phyloP scores from a whole-genome alignment of 2,329 filamentous ascomycete species.

The Dactylellina parvicollis region DNA sequence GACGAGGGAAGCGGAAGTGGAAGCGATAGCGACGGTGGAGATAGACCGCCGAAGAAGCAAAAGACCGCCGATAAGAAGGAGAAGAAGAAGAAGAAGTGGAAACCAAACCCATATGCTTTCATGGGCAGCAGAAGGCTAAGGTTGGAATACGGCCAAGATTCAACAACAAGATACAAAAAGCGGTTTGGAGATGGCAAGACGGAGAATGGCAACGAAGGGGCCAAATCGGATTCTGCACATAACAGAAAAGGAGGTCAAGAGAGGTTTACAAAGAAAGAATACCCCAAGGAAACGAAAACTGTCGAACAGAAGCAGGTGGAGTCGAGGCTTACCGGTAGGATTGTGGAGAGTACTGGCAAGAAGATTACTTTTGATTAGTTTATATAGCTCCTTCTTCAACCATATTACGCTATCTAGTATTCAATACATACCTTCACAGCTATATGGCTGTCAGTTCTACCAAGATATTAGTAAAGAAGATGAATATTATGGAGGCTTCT shows the following conservation, averaged over 20 bases:
- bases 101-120: slow-evolving; percentile 67
- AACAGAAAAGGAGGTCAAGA: slow-evolving; percentile 49
- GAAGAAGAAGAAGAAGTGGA: slow-evolving; percentile 69
- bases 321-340: slow-evolving; percentile 73
- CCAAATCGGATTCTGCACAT: slow-evolving; percentile 54
- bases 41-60: slow-evolving; percentile 63
- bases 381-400: no score
- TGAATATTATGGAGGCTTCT: no score
- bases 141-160: slow-evolving; percentile 93
- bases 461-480: no score
- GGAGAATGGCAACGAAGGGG: slow-evolving; percentile 57
- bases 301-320: slow-evolving; percentile 67
- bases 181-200: slow-evolving; percentile 56
- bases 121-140: slow-evolving; percentile 85
- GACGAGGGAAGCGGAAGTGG: slow-evolving; percentile 56
- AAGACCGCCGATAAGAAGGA: slow-evolving; percentile 62
- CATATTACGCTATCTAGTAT: no score
- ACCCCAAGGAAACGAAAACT: slow-evolving; percentile 63
- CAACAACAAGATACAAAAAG: slow-evolving; percentile 89
- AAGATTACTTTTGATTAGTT: slow-evolving; percentile 82
- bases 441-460: no score
- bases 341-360: slow-evolving; percentile 80
- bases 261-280: slow-evolving; percentile 60
- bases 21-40: slow-evolving; percentile 56
- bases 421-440: no score